Evolutionary conservation across 345 rosid species (phyloP), one percentile per base, ranked within the genome.

Genomic region (Physaria fendleri): DNA sequence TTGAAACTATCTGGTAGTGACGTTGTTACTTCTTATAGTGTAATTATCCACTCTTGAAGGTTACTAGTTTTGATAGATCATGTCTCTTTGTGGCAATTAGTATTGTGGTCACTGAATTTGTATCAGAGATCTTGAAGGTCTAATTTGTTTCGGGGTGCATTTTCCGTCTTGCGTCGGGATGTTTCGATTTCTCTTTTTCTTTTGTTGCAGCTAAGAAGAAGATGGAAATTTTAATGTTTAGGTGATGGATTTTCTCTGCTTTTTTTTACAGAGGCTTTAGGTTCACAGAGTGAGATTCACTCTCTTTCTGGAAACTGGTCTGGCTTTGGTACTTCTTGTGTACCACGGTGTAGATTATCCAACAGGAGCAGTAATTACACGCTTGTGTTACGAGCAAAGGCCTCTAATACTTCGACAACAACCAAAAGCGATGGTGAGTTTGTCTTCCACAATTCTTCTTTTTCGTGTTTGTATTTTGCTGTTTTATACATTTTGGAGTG

Each of bases 371-470:
- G 54, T 18, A 70, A 68, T 9, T 56, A 43, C 12, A 39, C 72
- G 13, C 52, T 69, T 8, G 69, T 68, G 8, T 73, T 75, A 0
- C 71, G 78, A 62, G 76, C 70, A 1, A 79, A 79, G 64, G 64
- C 87, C 34, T 63, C 84, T 43, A 87, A 80, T 51, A 59, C 80
- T 53, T 34, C 79, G n/a, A 65, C 65, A 9, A 27, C 78, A 6
- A 69, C 73, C 56, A 80, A 77, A 69, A 72, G 78, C 45, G 82
- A 75, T 25, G 90, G 90, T 85, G n/a, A n/a, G n/a, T n/a, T n/a
- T n/a, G n/a, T n/a, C n/a, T n/a, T n/a, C n/a, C n/a, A n/a, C n/a
- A n/a, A n/a, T n/a, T n/a, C n/a, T n/a, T n/a, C n/a, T n/a, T n/a
- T n/a, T n/a, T n/a, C n/a, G n/a, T n/a, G n/a, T n/a, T n/a, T n/a